Base-by-base conservation (phyloP, 371 early-diverging fungal species). In the Pancytospora philotis region DNA sequence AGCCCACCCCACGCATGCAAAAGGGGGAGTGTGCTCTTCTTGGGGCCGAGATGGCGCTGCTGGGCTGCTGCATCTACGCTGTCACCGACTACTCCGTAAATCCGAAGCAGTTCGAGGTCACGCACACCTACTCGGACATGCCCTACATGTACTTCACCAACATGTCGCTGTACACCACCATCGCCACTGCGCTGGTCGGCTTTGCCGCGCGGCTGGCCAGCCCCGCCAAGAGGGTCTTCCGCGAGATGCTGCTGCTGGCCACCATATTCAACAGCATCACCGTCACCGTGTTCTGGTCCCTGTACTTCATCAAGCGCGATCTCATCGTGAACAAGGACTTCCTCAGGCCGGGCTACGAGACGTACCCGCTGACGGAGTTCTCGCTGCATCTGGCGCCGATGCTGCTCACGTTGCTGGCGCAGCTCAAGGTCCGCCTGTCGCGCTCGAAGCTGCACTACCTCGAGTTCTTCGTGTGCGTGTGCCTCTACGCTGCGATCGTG, bases 381-480 rank as follows among this genome's bases (percentile, higher is more conserved):
- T 58, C 22, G 3, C 10, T 53, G 41, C 65, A 64, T 64, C 28
- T 64, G 3, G 19, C 56, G 27, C 65, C 65, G 3, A 32, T 57
- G 3, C 10, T 64, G 4, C 41, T 62, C 19, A 4, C 31, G 8
- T 59, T 50, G 22, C 13, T 64, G 19, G 19, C 36, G 34, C 59
- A 59, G 4, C 6, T 59, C 30, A 8, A 8, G 10, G 6, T 34
- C 41, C 10, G 30, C n/a, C 28, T 59, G 45, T 22, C 13, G 13
- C 45, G 45, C 22, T 41, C 45, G 13, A 41, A 41, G 22, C 13
- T 41, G 13, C 45, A 41, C 22, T 41, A 41, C 45, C 22, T 13
- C 45, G 22, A 13, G 13, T 13, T 41, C 13, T 41, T 41, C 13
- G 13, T 41, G 13, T 13, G 13, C 45, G 45, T 41, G 22, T 13